Evolutionary conservation across 1,284 basidiomycete species (phyloP), one percentile per base, ranked within the genome.

Genomic region (Lignosus rhinocerotis): DNA sequence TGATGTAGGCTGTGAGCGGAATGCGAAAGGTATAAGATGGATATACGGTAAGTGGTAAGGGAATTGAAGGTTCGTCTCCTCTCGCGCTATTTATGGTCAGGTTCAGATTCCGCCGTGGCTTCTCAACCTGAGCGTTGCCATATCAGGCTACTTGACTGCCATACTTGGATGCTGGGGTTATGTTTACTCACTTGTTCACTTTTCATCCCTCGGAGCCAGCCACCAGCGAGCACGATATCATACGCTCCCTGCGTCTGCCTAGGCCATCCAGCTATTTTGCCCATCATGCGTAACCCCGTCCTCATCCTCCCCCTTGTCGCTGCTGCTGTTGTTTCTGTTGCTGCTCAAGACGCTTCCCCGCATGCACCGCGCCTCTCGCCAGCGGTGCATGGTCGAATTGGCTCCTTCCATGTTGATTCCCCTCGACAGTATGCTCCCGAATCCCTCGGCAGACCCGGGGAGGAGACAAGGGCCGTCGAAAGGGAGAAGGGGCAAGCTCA

Each of bases 281-380:
- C 17, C 59, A 60, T 10, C 42, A 70, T 70, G 69, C 67, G 66
- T 34, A 68, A 63, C 55, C 67, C 67, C 30, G 60, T 61, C 44
- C 54, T 68, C 46, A 61, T 63, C 36, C 66, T 70, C 51, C 64
- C 62, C 44, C 52, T 70, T 54, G 55, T 69, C 49, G 66, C 66
- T 14, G 64, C 65, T 5, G 66, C 66, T 8, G 59, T 62, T 6
- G 60, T 64, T 48, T 58, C 62, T 0, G 62, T 45, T 17, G 55
- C 64, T 12, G 53, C 53, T 25, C 48, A 36, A 19, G 30, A 9
- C 32, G 36, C 10, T 43, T 33, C 45, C 50, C 42, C 17, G 21
- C 33, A 25, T 25, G 25, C n/a, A 30, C 21, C 19, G 25, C 25
- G 6, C 63, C 47, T 7, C 47, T 53, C 10, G 48, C 55, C 14